Evolutionary conservation across 805 yeast species (phyloP).

Genomic region (Torulaspora franciscae): DNA sequence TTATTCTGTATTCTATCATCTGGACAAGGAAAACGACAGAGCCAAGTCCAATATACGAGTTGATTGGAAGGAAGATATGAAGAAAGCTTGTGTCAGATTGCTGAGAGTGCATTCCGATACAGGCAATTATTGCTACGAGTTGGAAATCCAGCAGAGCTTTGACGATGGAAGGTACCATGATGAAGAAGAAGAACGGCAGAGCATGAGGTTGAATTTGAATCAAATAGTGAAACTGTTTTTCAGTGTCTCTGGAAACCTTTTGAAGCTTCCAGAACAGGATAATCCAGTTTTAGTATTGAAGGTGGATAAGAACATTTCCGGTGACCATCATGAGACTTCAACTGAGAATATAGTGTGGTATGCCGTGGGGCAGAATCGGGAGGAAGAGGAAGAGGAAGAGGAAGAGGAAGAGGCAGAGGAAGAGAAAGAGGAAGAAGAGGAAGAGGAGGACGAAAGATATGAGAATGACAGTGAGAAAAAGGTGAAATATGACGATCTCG

Average conservation of each 20-base stretch:
- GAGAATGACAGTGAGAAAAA: no score
- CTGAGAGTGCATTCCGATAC: slow-evolving; percentile 23
- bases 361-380: slow-evolving; percentile 46
- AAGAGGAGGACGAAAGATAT: slow-evolving; percentile 23
- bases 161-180: slow-evolving; percentile 74
- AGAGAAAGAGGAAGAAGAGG: slow-evolving; percentile 24
- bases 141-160: slow-evolving; percentile 52
- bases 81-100: slow-evolving; percentile 48
- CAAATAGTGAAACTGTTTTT: slow-evolving; percentile 53
- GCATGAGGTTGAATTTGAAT: slow-evolving; percentile 37
- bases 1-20: slow-evolving; percentile 60
- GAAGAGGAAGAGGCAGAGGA: slow-evolving; percentile 26
- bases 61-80: slow-evolving; percentile 70
- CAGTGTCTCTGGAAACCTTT: slow-evolving; percentile 62
- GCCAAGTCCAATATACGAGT: slow-evolving; percentile 36
- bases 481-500: slow-evolving; percentile 28
- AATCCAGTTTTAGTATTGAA: slow-evolving; percentile 67
- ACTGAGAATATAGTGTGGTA: slow-evolving; percentile 42
- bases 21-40: slow-evolving; percentile 35
- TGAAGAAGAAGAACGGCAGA: slow-evolving; percentile 40
- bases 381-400: slow-evolving; percentile 31
- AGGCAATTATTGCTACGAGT: slow-evolving; percentile 38
- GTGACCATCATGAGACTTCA: slow-evolving; percentile 21
- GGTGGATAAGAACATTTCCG: slow-evolving; percentile 29
- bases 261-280: slow-evolving; percentile 55